These are phyloP conservation scores for Coniferiporia sulphurascens DNA, from an alignment of 1,284 basidiomycete species.

Conservation along the genomic window DNA sequence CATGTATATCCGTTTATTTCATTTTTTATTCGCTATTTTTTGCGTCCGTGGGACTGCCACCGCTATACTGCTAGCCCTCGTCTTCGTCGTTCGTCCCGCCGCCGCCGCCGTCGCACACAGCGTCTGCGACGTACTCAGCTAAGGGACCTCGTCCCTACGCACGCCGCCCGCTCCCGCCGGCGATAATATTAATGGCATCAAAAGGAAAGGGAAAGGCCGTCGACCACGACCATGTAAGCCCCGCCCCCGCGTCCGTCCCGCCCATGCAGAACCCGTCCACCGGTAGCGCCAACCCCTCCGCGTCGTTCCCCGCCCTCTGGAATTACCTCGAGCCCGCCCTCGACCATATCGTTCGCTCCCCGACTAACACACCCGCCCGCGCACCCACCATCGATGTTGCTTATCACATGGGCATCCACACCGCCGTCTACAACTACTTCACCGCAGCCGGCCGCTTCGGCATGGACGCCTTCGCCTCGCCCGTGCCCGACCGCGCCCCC, in stretches of 20 bases:
- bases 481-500: background rate
- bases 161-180: background rate
- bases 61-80: background rate
- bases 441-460: constrained; percentile 35
- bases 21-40: background rate
- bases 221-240: background rate
- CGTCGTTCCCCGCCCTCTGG: constrained; percentile 65
- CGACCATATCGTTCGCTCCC: constrained; percentile 65
- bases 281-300: constrained; percentile 67
- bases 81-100: background rate
- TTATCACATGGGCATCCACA: constrained; percentile 72
- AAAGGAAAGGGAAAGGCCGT: constrained; percentile 11
- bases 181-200: background rate
- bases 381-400: constrained; percentile 64
- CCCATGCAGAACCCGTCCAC: constrained; percentile 50
- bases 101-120: background rate
- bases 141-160: background rate
- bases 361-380: constrained; percentile 52
- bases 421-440: constrained; percentile 76
- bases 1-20: background rate
- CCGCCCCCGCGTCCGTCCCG: background rate
- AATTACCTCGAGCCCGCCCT: constrained; percentile 67
- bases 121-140: background rate
- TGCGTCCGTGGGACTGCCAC: background rate
- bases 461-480: constrained; percentile 1